Conservation (phyloP, 1,139 yeast genomes). For the Diutina neorugosa region DNA sequence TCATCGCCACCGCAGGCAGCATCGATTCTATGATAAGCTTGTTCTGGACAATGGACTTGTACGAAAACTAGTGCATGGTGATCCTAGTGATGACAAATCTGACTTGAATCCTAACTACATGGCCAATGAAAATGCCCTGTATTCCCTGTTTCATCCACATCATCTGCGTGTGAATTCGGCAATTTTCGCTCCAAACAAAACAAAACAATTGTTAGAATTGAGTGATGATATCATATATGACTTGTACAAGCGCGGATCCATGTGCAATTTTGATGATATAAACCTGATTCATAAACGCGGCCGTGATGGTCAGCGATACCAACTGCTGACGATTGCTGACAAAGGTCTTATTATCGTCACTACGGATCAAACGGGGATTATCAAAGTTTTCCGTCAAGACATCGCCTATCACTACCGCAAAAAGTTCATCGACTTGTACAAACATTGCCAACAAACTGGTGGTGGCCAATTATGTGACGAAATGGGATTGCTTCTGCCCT, state of each 20-base stretch:
- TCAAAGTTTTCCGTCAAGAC: constrained; percentile 74
- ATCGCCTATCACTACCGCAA: constrained; percentile 36
- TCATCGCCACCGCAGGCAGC: constrained; percentile 24
- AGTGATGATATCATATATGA: constrained; percentile 77
- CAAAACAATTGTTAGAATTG: constrained; percentile 51
- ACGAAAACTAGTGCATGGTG: constrained; percentile 11
- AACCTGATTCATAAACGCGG: not conserved
- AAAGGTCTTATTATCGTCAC: constrained; percentile 51
- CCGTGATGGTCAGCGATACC: constrained; percentile 3
- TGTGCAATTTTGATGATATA: not conserved
- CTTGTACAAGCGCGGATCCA: constrained; percentile 23
- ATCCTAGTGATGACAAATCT: constrained; percentile 12
- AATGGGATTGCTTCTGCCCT: not conserved
- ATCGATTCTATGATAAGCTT: constrained; percentile 17
- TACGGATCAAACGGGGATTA: constrained; percentile 62
- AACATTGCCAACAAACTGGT: not conserved
- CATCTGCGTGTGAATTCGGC: constrained; percentile 66
- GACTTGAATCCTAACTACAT: constrained; percentile 15
- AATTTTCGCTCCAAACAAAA: constrained; percentile 63
- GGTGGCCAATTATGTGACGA: not conserved
- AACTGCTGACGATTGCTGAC: not conserved
- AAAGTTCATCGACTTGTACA: constrained; percentile 7
- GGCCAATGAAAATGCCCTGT: constrained; percentile 38
- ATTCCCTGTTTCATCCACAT: constrained; percentile 69
- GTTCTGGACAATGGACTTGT: constrained; percentile 23